phyloP scores from a whole-genome alignment of 805 yeast genomes.

The Starmerella geochares region DNA sequence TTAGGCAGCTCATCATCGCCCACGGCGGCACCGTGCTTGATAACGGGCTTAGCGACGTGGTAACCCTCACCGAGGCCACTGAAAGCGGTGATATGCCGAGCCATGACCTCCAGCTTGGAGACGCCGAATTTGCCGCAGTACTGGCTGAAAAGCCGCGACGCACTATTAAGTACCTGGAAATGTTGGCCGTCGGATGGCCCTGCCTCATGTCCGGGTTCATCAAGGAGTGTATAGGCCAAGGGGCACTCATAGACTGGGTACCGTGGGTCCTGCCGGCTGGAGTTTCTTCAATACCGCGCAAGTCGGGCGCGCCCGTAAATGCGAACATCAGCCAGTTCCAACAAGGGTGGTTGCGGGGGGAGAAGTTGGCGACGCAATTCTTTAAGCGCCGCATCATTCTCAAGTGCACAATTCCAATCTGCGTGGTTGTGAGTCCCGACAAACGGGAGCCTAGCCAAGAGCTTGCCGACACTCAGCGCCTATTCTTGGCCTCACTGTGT shows the following conservation, averaged over 20 bases:
- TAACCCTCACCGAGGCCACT: background rate
- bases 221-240: background rate
- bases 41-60: conserved; percentile 10
- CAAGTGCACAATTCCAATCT: conserved; percentile 20
- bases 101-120: conserved; percentile 3
- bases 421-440: conserved; percentile 12
- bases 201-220: conserved; percentile 50
- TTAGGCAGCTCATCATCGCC: background rate
- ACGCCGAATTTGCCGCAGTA: conserved; percentile 51
- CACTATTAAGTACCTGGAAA: conserved; percentile 67
- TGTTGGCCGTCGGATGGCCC: conserved; percentile 80
- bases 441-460: background rate
- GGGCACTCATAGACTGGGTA: conserved; percentile 38
- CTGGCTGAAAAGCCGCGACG: conserved; percentile 50
- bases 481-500: conserved; percentile 17
- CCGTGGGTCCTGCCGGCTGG: conserved; percentile 66
- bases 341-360: conserved; percentile 20
- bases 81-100: background rate
- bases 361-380: conserved; percentile 26
- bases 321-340: conserved; percentile 24
- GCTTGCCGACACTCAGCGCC: background rate
- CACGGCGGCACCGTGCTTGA: conserved; percentile 11
- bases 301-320: conserved; percentile 22
- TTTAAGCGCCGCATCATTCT: conserved; percentile 20
- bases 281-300: conserved; percentile 38